Conservation (phyloP, 2,329 filamentous ascomycete genomes). For the Biscogniauxia sp. region DNA sequence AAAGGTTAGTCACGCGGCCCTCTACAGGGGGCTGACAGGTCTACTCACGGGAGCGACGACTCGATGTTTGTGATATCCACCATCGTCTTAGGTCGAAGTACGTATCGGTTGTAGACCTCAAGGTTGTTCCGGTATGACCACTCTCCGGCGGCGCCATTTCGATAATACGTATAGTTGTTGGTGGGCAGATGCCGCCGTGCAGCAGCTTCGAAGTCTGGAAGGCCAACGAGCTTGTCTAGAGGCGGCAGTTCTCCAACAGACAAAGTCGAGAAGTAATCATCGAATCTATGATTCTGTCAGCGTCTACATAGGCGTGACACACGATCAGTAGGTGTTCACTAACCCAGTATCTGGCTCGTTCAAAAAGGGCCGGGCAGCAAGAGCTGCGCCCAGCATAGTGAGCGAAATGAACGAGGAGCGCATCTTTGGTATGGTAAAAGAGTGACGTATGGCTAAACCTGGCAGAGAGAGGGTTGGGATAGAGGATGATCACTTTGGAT, state of each 20-base stretch:
- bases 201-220: constrained; percentile 54
- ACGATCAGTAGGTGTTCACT: not conserved
- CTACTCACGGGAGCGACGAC: constrained; percentile 29
- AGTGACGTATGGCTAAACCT: not conserved
- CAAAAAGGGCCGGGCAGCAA: constrained; percentile 43
- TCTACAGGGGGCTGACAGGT: not conserved
- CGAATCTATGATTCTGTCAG: constrained; percentile 31
- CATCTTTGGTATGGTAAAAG: not conserved
- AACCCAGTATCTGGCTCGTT: constrained; percentile 44
- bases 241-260: constrained; percentile 37
- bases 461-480: not conserved
- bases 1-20: constrained; percentile 15
- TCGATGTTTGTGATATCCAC: constrained; percentile 48
- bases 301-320: not conserved
- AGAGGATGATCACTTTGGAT: not conserved
- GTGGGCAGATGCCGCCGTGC: constrained; percentile 47
- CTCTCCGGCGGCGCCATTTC: constrained; percentile 54
- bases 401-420: not conserved
- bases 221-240: constrained; percentile 43
- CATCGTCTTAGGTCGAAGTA: constrained; percentile 47
- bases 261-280: constrained; percentile 36
- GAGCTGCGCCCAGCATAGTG: constrained; percentile 30
- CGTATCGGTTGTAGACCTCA: constrained; percentile 50
- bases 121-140: constrained; percentile 57
- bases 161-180: constrained; percentile 54